Base-by-base conservation (phyloP, 495 filamentous ascomycete species). In the Aspergillus steynii region DNA sequence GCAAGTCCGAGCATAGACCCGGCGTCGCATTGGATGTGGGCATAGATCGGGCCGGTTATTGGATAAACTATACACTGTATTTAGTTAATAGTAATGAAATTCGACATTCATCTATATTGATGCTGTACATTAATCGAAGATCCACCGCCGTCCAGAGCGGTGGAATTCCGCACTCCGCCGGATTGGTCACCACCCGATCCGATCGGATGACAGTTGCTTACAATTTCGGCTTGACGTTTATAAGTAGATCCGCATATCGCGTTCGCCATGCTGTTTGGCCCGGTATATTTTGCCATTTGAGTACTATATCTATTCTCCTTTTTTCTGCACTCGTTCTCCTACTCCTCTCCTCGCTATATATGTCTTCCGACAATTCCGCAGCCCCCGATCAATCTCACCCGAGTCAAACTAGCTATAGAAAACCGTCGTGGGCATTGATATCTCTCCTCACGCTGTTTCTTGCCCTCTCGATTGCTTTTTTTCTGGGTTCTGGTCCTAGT, bases 101-200 rank as follows among this genome's bases (percentile, higher is more conserved):
- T 20, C 20, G 20, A 20, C 20, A 20, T 20, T 20, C 20, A 20
- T 20, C 20, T 20, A 20, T 20, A 20, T 20, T 20, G 20, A 20
- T 20, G 20, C 20, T 15, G 14, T 42, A 42, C 37, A 32, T 32
- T 7, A 32, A 32, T 32, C 7, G 31, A 32, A 32, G 31, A 32
- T 32, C 31, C 7, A 32, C 31, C 31, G 31, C 28, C 10, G 8
- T 26, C 25, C 20, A 51, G 55, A 47, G 61, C 61, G 61, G 61
- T 10, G 8, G 50, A 46, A 34, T 55, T 59, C 61, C 61, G 61
- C 61, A 58, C 61, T 58, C 53, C 55, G 48, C 47, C 48, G 15
- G 50, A 60, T 48, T 20, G 32, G 14, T 54, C 37, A 45, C 34
- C 29, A 29, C 34, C 57, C 49, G 57, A 59, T 59, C 58, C 34